Evolutionary conservation across 441 rosid genomes (phyloP).

Genomic region (Dalechampia spathulata): DNA sequence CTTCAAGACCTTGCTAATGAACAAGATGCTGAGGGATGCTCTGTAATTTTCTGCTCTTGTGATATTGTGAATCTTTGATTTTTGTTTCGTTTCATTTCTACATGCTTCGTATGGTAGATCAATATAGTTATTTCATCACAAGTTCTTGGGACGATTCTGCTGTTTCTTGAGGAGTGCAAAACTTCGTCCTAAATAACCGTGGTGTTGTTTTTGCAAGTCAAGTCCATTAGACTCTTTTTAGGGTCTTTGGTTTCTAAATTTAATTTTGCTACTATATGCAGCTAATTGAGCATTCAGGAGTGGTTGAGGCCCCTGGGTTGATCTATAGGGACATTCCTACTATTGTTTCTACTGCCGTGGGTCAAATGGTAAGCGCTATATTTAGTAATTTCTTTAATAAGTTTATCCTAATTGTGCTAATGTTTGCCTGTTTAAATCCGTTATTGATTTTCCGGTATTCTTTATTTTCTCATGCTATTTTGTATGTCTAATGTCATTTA

Average conservation of each 20-base stretch:
- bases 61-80: no score
- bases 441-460: neutral
- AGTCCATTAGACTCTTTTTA: neutral
- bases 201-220: neutral
- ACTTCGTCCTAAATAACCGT: neutral
- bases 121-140: no score
- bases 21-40: conserved; percentile 60
- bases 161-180: neutral
- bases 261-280: conserved; percentile 17
- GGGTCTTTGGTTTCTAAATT: neutral
- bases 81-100: no score
- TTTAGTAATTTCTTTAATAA: neutral
- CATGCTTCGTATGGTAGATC: no score
- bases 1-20: conserved; percentile 71
- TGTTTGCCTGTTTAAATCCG: neutral
- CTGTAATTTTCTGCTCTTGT: conserved; percentile 25
- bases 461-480: neutral
- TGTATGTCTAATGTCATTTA: neutral
- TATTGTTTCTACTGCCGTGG: conserved; percentile 49
- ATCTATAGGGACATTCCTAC: conserved; percentile 37
- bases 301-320: conserved; percentile 45
- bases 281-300: conserved; percentile 65
- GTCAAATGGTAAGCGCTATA: conserved; percentile 55
- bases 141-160: no score
- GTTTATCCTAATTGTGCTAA: neutral